Percentiles rank a stretch among this genome's conserved stretches.
Conservation (phyloP, 2,329 filamentous ascomycete genomes). For the Ceratocystis diversiconidia region DNA sequence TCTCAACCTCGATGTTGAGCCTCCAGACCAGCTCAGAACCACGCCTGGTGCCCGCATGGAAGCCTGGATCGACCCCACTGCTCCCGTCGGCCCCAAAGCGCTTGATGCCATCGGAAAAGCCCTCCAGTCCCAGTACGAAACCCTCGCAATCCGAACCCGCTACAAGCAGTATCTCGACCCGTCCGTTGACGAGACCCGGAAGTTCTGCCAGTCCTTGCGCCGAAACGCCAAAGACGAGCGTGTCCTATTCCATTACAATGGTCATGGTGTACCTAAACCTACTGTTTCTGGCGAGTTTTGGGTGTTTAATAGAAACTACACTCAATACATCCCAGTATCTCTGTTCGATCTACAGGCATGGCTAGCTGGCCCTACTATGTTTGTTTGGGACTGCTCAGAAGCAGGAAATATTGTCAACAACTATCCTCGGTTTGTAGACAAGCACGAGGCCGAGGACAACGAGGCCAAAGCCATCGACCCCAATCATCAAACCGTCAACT, state of each 20-base stretch:
- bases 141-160: constrained; percentile 81
- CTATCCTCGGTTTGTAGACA: constrained; percentile 86
- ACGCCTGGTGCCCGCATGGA: constrained; percentile 86
- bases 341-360: constrained; percentile 90
- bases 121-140: constrained; percentile 93
- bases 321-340: constrained; percentile 94
- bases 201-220: constrained; percentile 80
- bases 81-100: constrained; percentile 65
- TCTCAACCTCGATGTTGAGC: constrained; percentile 93
- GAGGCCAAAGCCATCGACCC: constrained; percentile 65
- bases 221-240: constrained; percentile 91
- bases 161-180: constrained; percentile 97
- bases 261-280: constrained; percentile 89
- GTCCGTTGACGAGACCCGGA: constrained; percentile 92
- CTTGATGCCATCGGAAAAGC: constrained; percentile 92
- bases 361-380: constrained; percentile 89
- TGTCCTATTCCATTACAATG: constrained; percentile 97
- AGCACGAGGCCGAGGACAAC: constrained; percentile 79
- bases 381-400: constrained; percentile 95
- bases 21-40: constrained; percentile 91
- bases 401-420: constrained; percentile 91
- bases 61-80: constrained; percentile 89
- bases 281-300: constrained; percentile 94
- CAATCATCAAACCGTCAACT: constrained; percentile 64
- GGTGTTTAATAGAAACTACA: constrained; percentile 99